phyloP scores from a whole-genome alignment of 1,284 basidiomycete species.

The Moesziomyces parantarcticus region DNA sequence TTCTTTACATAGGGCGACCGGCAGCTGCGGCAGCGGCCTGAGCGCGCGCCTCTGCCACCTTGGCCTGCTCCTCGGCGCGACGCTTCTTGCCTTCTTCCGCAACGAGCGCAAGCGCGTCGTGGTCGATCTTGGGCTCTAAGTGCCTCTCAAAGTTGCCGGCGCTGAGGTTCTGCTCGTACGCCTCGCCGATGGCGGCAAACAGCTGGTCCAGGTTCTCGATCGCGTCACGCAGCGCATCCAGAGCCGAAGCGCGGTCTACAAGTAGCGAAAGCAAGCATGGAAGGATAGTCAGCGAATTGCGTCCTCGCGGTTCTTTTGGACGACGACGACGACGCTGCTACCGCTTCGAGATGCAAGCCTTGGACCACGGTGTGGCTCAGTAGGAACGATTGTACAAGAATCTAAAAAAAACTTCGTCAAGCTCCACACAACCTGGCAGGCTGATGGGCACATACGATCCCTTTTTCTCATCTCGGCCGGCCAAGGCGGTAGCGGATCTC shows the following conservation, averaged over 20 bases:
- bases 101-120: constrained; percentile 37
- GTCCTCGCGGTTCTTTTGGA: neutral
- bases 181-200: constrained; percentile 56
- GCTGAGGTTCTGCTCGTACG: constrained; percentile 54
- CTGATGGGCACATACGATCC: constrained; percentile 47
- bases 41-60: constrained; percentile 34
- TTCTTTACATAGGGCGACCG: constrained; percentile 41
- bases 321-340: constrained; percentile 1
- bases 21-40: constrained; percentile 38
- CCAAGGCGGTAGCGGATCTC: neutral
- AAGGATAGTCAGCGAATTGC: constrained; percentile 1
- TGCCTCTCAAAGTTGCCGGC: constrained; percentile 55
- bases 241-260: constrained; percentile 46
- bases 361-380: constrained; percentile 54
- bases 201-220: constrained; percentile 60
- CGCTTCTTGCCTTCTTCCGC: constrained; percentile 44
- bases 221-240: constrained; percentile 60
- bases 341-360: constrained; percentile 12
- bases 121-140: constrained; percentile 49
- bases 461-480: constrained; percentile 51
- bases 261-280: neutral
- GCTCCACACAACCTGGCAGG: constrained; percentile 46
- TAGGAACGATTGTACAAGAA: constrained; percentile 68
- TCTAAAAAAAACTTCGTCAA: constrained; percentile 52
- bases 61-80: constrained; percentile 38